A percentile compares a stretch with the other conserved stretches of the same genome.
Evolutionary conservation across 257 asterid genomes (phyloP).

Genomic region (Nyctanthes arbortristis): DNA sequence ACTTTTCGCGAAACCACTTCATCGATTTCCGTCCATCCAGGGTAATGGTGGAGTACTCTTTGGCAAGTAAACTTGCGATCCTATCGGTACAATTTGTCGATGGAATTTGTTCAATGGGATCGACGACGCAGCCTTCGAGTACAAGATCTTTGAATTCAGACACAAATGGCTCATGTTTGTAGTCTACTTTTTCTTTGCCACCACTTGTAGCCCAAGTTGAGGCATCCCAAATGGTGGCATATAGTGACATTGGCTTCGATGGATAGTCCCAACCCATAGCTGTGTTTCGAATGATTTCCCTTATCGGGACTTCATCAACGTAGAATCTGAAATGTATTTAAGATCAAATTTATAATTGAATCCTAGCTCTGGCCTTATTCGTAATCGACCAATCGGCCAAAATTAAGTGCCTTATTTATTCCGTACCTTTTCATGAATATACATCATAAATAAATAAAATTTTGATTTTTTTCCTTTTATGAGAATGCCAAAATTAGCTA

Average conservation of each 20-base stretch:
- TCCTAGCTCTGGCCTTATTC: too few species aligned
- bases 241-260: constrained; percentile 86
- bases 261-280: constrained; percentile 83
- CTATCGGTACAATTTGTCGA: constrained; percentile 70
- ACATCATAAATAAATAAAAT: too few species aligned
- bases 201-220: constrained; percentile 94
- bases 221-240: constrained; percentile 97
- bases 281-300: constrained; percentile 48
- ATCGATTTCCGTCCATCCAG: constrained; percentile 43
- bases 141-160: constrained; percentile 68
- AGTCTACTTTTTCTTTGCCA: constrained; percentile 76
- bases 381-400: neutral
- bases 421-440: neutral
- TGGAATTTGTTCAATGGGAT: constrained; percentile 66
- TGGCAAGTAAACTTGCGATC: constrained; percentile 27
- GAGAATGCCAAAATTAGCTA: neutral
- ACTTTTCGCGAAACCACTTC: constrained; percentile 62
- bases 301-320: constrained; percentile 76
- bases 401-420: neutral
- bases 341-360: too few species aligned
- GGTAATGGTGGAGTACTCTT: constrained; percentile 43
- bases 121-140: constrained; percentile 76
- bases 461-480: too few species aligned
- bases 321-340: constrained; percentile 52
- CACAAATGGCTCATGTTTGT: constrained; percentile 64